These are phyloP conservation scores for Pythium myriotylum DNA, from an alignment of 352 stramenopile genomes.

Conservation along the genomic window DNA sequence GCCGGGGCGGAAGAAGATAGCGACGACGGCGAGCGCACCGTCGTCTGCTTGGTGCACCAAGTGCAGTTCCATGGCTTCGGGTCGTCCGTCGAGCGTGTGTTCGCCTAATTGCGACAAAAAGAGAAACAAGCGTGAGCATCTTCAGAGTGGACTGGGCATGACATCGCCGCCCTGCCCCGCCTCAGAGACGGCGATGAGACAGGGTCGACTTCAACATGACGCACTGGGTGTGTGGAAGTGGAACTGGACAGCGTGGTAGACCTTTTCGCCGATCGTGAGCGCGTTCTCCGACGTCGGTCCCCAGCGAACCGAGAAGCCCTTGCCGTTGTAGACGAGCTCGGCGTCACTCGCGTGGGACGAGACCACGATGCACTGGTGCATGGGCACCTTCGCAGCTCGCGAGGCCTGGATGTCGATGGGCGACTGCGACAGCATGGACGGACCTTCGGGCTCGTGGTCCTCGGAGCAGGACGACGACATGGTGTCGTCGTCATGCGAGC, in stretches of 20 bases:
- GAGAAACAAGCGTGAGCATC: too few species aligned
- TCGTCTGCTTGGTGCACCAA: slow-evolving; percentile 66
- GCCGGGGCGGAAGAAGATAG: slow-evolving; percentile 58
- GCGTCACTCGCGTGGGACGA: slow-evolving; percentile 3
- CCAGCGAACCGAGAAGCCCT: slow-evolving; percentile 7
- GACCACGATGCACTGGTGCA: slow-evolving; percentile 3
- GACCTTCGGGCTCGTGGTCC: background rate
- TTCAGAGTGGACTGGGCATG: background rate
- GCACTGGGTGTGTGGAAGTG: slow-evolving; percentile 66
- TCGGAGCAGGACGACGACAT: background rate
- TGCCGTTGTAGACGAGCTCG: slow-evolving; percentile 14
- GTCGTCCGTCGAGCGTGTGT: slow-evolving; percentile 65
- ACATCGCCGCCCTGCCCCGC: background rate
- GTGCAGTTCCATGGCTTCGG: slow-evolving; percentile 64
- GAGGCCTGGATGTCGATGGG: slow-evolving; percentile 17
- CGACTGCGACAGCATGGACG: slow-evolving; percentile 13
- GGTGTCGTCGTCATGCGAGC: background rate
- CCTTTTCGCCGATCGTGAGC: slow-evolving; percentile 28
- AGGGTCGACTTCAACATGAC: slow-evolving; percentile 21
- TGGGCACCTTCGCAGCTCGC: background rate
- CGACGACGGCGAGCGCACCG: slow-evolving; percentile 56
- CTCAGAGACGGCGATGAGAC: slow-evolving; percentile 7
- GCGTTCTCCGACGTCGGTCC: slow-evolving; percentile 8
- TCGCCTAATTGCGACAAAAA: slow-evolving; percentile 36
- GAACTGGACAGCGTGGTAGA: slow-evolving; percentile 30